Evolutionary conservation across 2,329 filamentous ascomycete species (phyloP).

Genomic region (Pezicula rhizophila): DNA sequence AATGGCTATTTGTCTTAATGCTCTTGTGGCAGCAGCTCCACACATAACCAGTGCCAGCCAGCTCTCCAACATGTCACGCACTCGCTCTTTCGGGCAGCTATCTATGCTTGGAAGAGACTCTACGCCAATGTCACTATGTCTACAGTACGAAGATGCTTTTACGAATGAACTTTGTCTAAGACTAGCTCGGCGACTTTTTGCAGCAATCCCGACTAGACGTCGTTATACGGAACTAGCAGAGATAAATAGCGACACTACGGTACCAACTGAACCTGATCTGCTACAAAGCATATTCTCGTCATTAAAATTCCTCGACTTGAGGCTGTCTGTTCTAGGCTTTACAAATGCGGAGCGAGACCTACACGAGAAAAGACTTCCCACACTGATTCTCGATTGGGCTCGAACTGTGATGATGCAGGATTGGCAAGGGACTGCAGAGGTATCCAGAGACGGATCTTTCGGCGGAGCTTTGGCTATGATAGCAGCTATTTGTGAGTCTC

Average conservation of each 20-base stretch:
- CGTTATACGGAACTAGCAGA: slow-evolving; percentile 24
- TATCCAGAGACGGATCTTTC: slow-evolving; percentile 64
- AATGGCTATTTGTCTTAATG: slow-evolving; percentile 54
- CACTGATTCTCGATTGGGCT: slow-evolving; percentile 63
- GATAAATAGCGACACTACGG: slow-evolving; percentile 18
- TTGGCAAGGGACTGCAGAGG: slow-evolving; percentile 71
- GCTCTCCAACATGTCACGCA: slow-evolving; percentile 54
- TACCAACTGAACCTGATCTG: slow-evolving; percentile 16
- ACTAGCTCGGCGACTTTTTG: slow-evolving; percentile 51
- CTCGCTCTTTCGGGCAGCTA: slow-evolving; percentile 37
- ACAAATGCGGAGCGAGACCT: slow-evolving; percentile 43
- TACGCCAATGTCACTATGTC: slow-evolving; percentile 41
- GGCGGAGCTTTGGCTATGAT: slow-evolving; percentile 74
- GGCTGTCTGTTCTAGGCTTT: slow-evolving; percentile 37
- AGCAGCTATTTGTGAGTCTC: slow-evolving; percentile 60
- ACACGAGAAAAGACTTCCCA: slow-evolving; percentile 52
- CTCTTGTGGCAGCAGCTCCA: slow-evolving; percentile 52
- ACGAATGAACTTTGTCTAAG: slow-evolving; percentile 54
- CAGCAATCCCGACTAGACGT: slow-evolving; percentile 39
- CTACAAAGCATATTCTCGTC: slow-evolving; percentile 39
- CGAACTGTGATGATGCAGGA: slow-evolving; percentile 68
- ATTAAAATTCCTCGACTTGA: slow-evolving; percentile 23
- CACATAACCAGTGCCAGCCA: slow-evolving; percentile 20
- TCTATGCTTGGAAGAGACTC: slow-evolving; percentile 41
- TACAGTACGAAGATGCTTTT: slow-evolving; percentile 58